These are phyloP conservation scores for Metarhizium anisopliae DNA, from an alignment of 2,329 filamentous ascomycete species.

Conservation along the genomic window DNA sequence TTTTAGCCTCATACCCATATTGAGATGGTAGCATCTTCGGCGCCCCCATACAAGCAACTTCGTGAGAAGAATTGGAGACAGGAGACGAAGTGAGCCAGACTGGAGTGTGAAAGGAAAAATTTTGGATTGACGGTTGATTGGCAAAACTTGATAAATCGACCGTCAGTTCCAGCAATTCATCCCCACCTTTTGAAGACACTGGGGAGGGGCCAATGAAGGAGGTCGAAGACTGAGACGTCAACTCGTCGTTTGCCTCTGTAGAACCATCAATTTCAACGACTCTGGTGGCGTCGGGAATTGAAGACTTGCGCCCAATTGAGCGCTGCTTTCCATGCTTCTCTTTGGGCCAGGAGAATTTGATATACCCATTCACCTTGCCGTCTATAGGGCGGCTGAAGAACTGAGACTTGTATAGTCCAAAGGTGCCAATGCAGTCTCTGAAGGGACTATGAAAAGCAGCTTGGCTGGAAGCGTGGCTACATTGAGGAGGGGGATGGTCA, in stretches of 20 bases:
- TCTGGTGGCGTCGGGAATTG: neutral
- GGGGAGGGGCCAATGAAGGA: neutral
- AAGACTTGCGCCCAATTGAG: neutral
- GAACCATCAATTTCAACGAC: constrained; percentile 2
- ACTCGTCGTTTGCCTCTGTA: neutral
- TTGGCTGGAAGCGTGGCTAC: constrained; percentile 4
- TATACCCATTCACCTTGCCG: constrained; percentile 28
- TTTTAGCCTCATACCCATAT: constrained; percentile 22
- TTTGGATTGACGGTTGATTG: neutral
- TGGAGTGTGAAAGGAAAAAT: neutral
- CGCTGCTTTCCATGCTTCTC: neutral
- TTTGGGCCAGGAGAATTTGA: constrained; percentile 28
- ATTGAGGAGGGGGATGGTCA: constrained; percentile 2
- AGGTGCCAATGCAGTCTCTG: constrained; percentile 19
- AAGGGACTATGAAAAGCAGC: constrained; percentile 21
- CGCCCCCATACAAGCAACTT: constrained; percentile 4
- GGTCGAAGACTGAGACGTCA: neutral
- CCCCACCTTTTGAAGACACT: neutral
- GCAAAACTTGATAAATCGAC: neutral
- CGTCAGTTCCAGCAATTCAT: neutral
- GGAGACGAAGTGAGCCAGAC: neutral
- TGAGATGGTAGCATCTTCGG: constrained; percentile 15
- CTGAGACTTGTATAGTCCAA: constrained; percentile 14
- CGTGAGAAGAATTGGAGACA: neutral
- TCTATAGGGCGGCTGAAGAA: constrained; percentile 21